A percentile compares a stretch with the other conserved stretches of the same genome.
Evolutionary conservation across 73 alveolate species (phyloP).

Genomic region (Stentor coeruleus): DNA sequence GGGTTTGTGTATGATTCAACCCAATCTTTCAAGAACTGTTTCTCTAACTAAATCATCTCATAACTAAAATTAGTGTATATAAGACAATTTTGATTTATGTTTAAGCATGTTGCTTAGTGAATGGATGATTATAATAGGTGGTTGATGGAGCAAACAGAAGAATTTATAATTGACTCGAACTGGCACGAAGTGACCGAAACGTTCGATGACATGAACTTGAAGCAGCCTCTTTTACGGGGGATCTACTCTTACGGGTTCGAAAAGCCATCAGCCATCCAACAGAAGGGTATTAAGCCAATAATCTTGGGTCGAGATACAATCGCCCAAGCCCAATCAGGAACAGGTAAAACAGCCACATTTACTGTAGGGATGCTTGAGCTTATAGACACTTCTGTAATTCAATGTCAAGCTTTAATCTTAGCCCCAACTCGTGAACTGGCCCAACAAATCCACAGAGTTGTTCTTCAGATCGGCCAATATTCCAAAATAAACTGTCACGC

Average conservation of each 20-base stretch:
- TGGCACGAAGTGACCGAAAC: slow-evolving; percentile 19
- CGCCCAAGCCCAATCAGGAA: slow-evolving; percentile 92
- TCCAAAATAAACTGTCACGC: slow-evolving; percentile 72
- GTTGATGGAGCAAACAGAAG: slow-evolving; percentile 25
- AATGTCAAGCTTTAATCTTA: slow-evolving; percentile 93
- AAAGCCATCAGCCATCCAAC: slow-evolving; percentile 95
- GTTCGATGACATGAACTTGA: slow-evolving; percentile 13
- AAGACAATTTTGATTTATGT: too few relatives aligned
- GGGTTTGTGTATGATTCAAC: too few relatives aligned
- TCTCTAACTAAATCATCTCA: too few relatives aligned
- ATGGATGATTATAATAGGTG: slow-evolving; percentile 3
- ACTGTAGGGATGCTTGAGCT: slow-evolving; percentile 80
- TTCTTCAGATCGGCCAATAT: slow-evolving; percentile 63
- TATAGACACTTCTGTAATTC: slow-evolving; percentile 70
- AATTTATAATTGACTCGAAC: slow-evolving; percentile 14
- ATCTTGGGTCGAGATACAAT: slow-evolving; percentile 88
- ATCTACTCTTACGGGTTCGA: slow-evolving; percentile 88
- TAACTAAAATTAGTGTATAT: too few relatives aligned
- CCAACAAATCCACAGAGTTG: slow-evolving; percentile 63
- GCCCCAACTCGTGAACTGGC: slow-evolving; percentile 99
- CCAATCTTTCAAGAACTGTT: too few relatives aligned
- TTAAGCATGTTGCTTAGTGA: too few relatives aligned
- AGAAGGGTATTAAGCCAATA: slow-evolving; percentile 93
- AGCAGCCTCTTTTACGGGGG: slow-evolving; percentile 57
- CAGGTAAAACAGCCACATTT: slow-evolving; percentile 97